Evolutionary conservation across 306 rosid genomes (phyloP).

Genomic region (Oxytropis ochrocephala): DNA sequence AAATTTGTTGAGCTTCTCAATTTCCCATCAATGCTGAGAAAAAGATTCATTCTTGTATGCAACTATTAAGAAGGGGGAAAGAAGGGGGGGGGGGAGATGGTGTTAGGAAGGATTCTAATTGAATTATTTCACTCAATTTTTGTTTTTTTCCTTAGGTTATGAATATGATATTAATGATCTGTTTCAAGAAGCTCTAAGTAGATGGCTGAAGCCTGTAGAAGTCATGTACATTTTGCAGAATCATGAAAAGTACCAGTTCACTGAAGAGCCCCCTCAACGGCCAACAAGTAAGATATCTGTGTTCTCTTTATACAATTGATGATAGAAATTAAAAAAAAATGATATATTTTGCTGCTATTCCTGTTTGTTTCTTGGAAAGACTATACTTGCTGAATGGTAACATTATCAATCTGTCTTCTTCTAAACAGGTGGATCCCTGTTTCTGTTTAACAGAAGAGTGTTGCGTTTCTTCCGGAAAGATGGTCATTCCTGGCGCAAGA

Average conservation of each 20-base stretch:
- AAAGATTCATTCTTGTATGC: background rate
- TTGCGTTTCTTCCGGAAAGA: conserved; percentile 96
- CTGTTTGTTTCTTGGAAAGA: background rate
- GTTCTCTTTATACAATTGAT: conserved; percentile 7
- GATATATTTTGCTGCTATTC: background rate
- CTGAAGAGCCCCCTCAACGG: conserved; percentile 56
- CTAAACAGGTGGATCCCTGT: conserved; percentile 82
- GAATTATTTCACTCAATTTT: background rate
- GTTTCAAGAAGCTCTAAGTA: conserved; percentile 64
- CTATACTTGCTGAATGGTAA: background rate
- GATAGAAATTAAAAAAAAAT: background rate
- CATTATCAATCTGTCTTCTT: conserved; percentile 15
- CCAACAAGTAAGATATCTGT: conserved; percentile 54
- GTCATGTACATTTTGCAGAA: conserved; percentile 81
- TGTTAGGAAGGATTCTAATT: conserved; percentile 3
- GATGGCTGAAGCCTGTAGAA: conserved; percentile 98
- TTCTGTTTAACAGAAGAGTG: conserved; percentile 84
- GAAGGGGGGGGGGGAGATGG: background rate
- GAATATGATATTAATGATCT: conserved; percentile 50
- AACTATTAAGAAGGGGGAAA: background rate
- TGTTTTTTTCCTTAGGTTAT: conserved; percentile 35
- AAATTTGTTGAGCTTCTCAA: background rate
- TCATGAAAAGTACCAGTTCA: conserved; percentile 68
- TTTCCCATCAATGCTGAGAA: background rate
- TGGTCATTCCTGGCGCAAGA: conserved; percentile 93